These are phyloP conservation scores for Luffa aegyptiaca DNA, from an alignment of 306 rosid species.

Conservation along the genomic window DNA sequence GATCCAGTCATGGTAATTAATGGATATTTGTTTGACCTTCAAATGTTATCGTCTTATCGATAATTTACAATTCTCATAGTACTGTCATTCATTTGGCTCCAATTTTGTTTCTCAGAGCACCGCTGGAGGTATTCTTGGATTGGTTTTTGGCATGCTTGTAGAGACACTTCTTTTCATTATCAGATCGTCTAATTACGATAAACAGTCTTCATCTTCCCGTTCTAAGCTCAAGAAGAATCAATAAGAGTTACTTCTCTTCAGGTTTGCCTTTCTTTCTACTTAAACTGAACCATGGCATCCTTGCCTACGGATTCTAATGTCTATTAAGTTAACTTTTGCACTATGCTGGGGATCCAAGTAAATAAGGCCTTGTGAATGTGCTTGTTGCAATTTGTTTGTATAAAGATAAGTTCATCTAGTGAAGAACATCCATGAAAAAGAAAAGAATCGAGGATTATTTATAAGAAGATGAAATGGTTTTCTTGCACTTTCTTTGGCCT, in stretches of 20 bases:
- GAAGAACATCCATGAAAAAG: neutral
- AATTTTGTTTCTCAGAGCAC: constrained; percentile 45
- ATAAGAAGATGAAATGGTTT: neutral
- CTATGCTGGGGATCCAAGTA: neutral
- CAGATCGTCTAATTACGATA: constrained; percentile 32
- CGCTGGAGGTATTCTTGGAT: constrained; percentile 84
- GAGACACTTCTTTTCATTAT: constrained; percentile 87
- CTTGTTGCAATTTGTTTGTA: neutral
- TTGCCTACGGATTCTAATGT: neutral
- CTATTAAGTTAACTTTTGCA: neutral
- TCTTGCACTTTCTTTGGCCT: neutral
- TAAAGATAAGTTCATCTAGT: neutral
- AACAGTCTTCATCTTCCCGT: constrained; percentile 30
- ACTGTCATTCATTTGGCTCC: neutral
- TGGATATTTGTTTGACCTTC: neutral
- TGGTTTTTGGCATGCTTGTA: constrained; percentile 79
- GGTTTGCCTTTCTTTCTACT: neutral
- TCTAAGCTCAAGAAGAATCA: constrained; percentile 57
- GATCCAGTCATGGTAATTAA: constrained; percentile 58
- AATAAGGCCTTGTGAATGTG: neutral
- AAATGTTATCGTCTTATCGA: neutral
- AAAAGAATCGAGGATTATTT: neutral
- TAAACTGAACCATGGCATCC: neutral
- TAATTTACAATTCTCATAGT: neutral
- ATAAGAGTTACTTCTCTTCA: constrained; percentile 16